Base-by-base conservation (phyloP, 2,329 filamentous ascomycete species). In the Aspergillus sp. region DNA sequence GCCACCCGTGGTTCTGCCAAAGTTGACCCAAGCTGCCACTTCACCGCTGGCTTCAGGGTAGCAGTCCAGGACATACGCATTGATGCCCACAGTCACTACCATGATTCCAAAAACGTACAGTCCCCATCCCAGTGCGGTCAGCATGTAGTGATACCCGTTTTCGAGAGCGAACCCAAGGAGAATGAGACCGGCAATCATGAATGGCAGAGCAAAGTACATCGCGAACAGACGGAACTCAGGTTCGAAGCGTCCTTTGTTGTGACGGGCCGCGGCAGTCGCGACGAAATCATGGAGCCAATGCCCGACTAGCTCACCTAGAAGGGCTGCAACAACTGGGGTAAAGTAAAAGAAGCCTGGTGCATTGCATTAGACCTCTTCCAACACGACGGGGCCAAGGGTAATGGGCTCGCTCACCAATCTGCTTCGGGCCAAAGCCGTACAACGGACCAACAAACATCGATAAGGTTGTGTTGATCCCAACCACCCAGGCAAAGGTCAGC, bases 221-320 rank as follows among this genome's bases (percentile, higher is more conserved):
- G 76, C 76, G 6, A 71, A 65, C 13, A 85, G 74, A 4, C 82
- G 78, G 5, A 75, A 77, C 65, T 85, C 82, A 40, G 83, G 81
- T 58, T 83, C 79, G 47, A 85, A 80, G 45, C 70, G 73, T n/a
- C 80, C 80, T 4, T 72, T 63, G 64, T 84, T 76, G 2, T 66
- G 64, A 6, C 65, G 64, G 29, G 79, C 76, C 57, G 79, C 80
- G 21, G 70, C 64, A 10, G 62, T 68, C 5, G 78, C 77, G 7
- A 82, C 62, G 3, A 69, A 54, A 57, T 85, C 81, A 64, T 85
- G 80, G 5, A 84, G 68, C 75, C 76, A 83, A 65, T 84, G 82
- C 5, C 82, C 82, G 3, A 71, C 64, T 0, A 78, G 50, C 67
- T 83, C 80, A 21, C 81, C 83, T 0, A 85, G 65, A 13, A 82